phyloP scores from a whole-genome alignment of 805 yeast species.

The Ogataea nitratoaversa region DNA sequence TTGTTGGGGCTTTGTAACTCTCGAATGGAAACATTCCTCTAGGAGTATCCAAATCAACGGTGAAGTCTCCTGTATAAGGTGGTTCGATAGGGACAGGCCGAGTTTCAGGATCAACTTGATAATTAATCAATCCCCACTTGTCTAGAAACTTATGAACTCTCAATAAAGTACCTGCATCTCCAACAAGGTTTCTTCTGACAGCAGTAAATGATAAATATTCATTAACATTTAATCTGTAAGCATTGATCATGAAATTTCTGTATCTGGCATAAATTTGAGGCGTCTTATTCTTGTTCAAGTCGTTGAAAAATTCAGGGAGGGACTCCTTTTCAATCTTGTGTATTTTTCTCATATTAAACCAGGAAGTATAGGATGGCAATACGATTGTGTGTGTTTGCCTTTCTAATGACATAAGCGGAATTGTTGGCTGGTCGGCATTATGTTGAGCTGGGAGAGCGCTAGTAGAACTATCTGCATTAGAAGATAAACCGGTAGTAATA shows the following conservation, averaged over 20 bases:
- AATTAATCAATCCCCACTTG: conserved; percentile 91
- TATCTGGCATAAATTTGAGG: conserved; percentile 77
- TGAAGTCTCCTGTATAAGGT: conserved; percentile 72
- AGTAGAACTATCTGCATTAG: no score
- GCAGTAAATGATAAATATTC: conserved; percentile 90
- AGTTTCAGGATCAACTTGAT: conserved; percentile 80
- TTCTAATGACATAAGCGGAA: conserved; percentile 15
- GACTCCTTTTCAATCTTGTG: conserved; percentile 79
- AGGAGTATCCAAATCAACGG: conserved; percentile 81
- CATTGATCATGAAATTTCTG: conserved; percentile 84
- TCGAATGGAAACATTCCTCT: conserved; percentile 90
- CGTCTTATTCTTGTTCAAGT: conserved; percentile 61
- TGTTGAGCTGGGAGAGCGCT: background rate
- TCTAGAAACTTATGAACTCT: conserved; percentile 79
- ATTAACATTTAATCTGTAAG: conserved; percentile 83
- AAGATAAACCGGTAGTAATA: background rate
- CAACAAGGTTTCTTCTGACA: conserved; percentile 82
- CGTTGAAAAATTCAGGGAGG: conserved; percentile 80
- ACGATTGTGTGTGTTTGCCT: conserved; percentile 78
- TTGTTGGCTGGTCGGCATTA: conserved; percentile 8
- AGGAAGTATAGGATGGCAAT: conserved; percentile 80
- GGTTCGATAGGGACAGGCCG: conserved; percentile 67
- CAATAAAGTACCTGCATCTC: conserved; percentile 86
- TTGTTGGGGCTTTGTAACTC: conserved; percentile 64
- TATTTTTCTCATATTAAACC: conserved; percentile 74